Percentiles rank a stretch among this genome's conserved stretches.
These are phyloP conservation scores for Backusella morwellensis DNA, from an alignment of 192 early-diverging fungal genomes.

Conservation along the genomic window DNA sequence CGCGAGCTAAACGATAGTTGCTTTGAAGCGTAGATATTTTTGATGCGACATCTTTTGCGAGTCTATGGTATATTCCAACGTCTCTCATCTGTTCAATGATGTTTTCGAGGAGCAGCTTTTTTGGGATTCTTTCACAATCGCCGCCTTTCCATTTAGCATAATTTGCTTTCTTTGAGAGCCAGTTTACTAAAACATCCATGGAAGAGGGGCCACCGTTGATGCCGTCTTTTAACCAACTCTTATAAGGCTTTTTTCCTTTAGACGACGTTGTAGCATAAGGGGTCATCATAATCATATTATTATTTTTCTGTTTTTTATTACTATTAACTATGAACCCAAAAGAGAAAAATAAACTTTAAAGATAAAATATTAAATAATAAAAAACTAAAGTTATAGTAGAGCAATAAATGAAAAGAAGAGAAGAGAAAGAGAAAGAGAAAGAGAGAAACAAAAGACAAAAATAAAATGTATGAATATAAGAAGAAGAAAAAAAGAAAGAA, in stretches of 20 bases:
- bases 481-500: not conserved
- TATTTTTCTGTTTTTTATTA: slow-evolving; percentile 2
- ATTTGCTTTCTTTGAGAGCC: slow-evolving; percentile 31
- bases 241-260: slow-evolving; percentile 33
- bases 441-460: not conserved
- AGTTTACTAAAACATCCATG: slow-evolving; percentile 30
- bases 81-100: slow-evolving; percentile 32
- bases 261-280: slow-evolving; percentile 20
- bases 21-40: slow-evolving; percentile 35
- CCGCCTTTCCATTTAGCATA: slow-evolving; percentile 31
- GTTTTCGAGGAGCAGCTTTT: slow-evolving; percentile 23
- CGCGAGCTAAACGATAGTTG: slow-evolving; percentile 31
- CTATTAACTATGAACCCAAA: not conserved
- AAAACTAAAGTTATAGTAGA: not conserved
- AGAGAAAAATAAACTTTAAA: not conserved
- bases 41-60: slow-evolving; percentile 29
- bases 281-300: slow-evolving; percentile 25
- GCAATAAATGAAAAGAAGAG: not conserved
- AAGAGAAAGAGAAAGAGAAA: not conserved
- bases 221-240: slow-evolving; percentile 34
- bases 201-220: slow-evolving; percentile 29
- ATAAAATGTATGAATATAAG: not conserved
- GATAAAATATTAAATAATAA: not conserved
- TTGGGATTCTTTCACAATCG: slow-evolving; percentile 30
- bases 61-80: slow-evolving; percentile 28